phyloP scores from a whole-genome alignment of 2,329 filamentous ascomycete genomes.

The Botryotinia narcissicola region DNA sequence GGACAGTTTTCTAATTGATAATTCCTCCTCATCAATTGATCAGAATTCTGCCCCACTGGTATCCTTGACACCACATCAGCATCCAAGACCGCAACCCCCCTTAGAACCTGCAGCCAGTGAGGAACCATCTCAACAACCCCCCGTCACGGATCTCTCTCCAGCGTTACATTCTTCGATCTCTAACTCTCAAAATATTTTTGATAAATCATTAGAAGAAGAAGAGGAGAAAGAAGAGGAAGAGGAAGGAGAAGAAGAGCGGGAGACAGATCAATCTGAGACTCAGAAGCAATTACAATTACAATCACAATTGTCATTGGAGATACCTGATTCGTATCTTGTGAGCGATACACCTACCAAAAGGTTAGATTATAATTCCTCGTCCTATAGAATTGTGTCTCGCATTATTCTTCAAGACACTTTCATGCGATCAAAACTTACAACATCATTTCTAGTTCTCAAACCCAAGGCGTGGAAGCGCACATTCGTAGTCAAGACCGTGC shows the following conservation, averaged over 20 bases:
- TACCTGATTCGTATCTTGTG: constrained; percentile 16
- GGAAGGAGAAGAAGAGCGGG: not conserved
- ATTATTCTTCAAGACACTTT: not conserved
- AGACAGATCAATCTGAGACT: not conserved
- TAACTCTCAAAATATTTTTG: not conserved
- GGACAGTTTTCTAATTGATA: constrained; percentile 9
- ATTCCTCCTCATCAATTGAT: not conserved
- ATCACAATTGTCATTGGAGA: constrained; percentile 1
- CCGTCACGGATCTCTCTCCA: not conserved
- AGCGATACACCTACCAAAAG: constrained; percentile 5
- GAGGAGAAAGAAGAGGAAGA: not conserved
- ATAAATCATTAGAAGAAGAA: not conserved
- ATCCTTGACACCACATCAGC: constrained; percentile 15
- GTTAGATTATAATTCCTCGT: not conserved
- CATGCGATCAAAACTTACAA: constrained; percentile 6
- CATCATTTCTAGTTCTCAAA: constrained; percentile 4
- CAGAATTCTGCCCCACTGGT: constrained; percentile 3
- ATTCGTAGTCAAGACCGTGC: not conserved
- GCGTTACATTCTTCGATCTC: not conserved
- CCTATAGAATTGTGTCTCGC: not conserved
- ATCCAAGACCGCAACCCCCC: not conserved
- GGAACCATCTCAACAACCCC: not conserved
- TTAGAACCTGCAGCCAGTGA: constrained; percentile 9
- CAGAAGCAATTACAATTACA: not conserved
- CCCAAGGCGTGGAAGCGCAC: not conserved